phyloP scores from a whole-genome alignment of 2,329 filamentous ascomycete species.

The Hysterium pulicare region DNA sequence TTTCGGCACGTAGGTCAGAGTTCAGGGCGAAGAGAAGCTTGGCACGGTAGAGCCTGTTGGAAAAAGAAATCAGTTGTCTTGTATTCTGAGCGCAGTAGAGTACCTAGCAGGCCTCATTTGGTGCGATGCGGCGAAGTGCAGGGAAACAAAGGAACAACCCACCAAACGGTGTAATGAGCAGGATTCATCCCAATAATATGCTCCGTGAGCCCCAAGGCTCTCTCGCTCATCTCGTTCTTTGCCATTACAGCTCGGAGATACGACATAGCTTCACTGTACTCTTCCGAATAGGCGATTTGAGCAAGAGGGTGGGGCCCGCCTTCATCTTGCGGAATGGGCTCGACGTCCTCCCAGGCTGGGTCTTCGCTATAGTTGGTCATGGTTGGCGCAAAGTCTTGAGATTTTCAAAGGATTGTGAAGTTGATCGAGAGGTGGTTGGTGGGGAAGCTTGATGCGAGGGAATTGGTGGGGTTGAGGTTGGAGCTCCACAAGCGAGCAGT shows the following conservation, averaged over 20 bases:
- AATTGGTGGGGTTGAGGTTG: too few relatives aligned
- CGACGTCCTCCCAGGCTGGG: conserved; percentile 78
- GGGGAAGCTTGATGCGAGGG: too few relatives aligned
- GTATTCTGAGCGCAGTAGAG: neutral
- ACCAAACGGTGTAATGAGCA: conserved; percentile 97
- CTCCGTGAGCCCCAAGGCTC: conserved; percentile 77
- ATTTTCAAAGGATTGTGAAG: too few relatives aligned
- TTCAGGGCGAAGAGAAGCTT: conserved; percentile 68
- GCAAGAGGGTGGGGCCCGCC: conserved; percentile 73
- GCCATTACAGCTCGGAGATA: conserved; percentile 96
- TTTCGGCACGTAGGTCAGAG: conserved; percentile 65
- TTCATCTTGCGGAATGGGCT: conserved; percentile 79
- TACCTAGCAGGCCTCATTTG: too few relatives aligned
- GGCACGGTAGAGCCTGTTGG: conserved; percentile 73
- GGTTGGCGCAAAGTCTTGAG: too few relatives aligned
- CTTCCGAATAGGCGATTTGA: conserved; percentile 84
- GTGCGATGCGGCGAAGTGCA: neutral
- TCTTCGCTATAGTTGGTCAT: conserved; percentile 59
- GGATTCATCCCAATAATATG: conserved; percentile 91
- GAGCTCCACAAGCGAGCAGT: too few relatives aligned
- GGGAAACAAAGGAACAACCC: conserved; percentile 15
- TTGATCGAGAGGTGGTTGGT: too few relatives aligned
- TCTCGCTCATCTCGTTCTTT: conserved; percentile 73
- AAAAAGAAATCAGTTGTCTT: neutral
- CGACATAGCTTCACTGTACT: conserved; percentile 87